Base-by-base conservation (phyloP, 768 basidiomycete genomes). In the Tricholoma bakamatsutake region DNA sequence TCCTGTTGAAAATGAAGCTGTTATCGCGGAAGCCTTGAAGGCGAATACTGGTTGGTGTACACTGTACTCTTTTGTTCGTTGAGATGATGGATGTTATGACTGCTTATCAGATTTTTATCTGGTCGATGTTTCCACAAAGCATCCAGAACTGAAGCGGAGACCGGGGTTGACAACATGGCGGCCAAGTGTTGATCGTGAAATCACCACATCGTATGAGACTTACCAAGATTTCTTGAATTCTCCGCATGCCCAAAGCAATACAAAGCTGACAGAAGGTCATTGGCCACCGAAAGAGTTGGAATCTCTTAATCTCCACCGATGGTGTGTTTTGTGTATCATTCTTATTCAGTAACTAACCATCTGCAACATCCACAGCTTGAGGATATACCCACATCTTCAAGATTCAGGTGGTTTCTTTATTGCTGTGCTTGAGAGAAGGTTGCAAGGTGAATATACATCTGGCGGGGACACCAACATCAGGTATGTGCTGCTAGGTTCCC, bases 361-460 rank as follows among this genome's bases (percentile, higher is more conserved):
- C 34, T 54, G 37, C 5, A 5, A 53, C 31, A 46, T 4, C 9
- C 1, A 15, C 49, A 97, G 94, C 62, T 72, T 98, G 69, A 82
- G 97, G 37, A 83, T 98, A 59, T 90, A 96, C 66, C 95, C 97
- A 2, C 95, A 98, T 67, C 73, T 97, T 8, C 97, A 98, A 70
- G 90, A 99, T 65, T 92, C 94, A 0, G 97, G 97, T 2, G 97
- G 94, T 0, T 99, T 99, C 73, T 99, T 97, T 66, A 85, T 99
- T n/a, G 93, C 93, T 10, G 88, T 97, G 0, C 69, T 98, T 34
- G 80, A 88, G 65, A 81, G 78, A 64, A 80, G 73, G 50, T 15
- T 30, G 24, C 52, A 50, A 35, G 40, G 35, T 7, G 56, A 49
- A 21, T 28, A 37, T 28, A 24, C 12, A 28, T 33, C 48, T 17